These are phyloP conservation scores for Gymnopilus junonius DNA, from an alignment of 768 basidiomycete species.

Conservation along the genomic window DNA sequence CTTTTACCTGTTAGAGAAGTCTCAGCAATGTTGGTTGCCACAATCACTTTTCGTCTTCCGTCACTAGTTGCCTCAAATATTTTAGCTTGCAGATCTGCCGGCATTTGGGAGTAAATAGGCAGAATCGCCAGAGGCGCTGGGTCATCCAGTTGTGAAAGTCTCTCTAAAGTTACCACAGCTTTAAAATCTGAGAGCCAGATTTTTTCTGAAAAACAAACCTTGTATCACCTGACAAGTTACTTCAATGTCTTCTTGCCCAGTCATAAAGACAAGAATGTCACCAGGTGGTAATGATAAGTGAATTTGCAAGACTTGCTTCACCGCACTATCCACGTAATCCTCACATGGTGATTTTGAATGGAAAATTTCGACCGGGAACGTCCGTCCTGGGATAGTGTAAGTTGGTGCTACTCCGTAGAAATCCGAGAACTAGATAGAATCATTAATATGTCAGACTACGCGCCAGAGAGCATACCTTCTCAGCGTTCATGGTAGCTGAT, in stretches of 20 bases:
- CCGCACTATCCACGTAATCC: conserved; percentile 97
- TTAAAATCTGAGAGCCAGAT: no score
- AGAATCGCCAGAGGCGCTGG: conserved; percentile 87
- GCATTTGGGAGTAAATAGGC: conserved; percentile 99
- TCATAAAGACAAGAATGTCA: conserved; percentile 99
- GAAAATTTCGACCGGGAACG: conserved; percentile 97
- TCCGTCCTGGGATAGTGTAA: conserved; percentile 90
- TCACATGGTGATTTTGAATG: conserved; percentile 98
- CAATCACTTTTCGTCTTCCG: conserved; percentile 95
- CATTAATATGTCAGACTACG: background rate
- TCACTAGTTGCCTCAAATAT: conserved; percentile 96
- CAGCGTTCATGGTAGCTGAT: conserved; percentile 99
- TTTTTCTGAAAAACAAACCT: conserved; percentile 68
- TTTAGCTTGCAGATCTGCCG: conserved; percentile 96
- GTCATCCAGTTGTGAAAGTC: conserved; percentile 90
- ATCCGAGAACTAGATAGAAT: conserved; percentile 71
- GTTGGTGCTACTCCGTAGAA: conserved; percentile 96
- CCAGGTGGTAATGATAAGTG: conserved; percentile 92
- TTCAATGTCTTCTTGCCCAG: conserved; percentile 99
- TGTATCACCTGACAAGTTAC: conserved; percentile 93
- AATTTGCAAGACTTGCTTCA: conserved; percentile 97
- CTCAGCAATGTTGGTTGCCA: conserved; percentile 98
- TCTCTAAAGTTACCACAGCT: no score
- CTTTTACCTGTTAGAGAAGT: conserved; percentile 87
- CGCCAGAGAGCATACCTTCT: conserved; percentile 65